Percentiles rank a stretch among this genome's conserved stretches.
Conservation (phyloP, 2,329 filamentous ascomycete genomes). For the Camillea tinctor region DNA sequence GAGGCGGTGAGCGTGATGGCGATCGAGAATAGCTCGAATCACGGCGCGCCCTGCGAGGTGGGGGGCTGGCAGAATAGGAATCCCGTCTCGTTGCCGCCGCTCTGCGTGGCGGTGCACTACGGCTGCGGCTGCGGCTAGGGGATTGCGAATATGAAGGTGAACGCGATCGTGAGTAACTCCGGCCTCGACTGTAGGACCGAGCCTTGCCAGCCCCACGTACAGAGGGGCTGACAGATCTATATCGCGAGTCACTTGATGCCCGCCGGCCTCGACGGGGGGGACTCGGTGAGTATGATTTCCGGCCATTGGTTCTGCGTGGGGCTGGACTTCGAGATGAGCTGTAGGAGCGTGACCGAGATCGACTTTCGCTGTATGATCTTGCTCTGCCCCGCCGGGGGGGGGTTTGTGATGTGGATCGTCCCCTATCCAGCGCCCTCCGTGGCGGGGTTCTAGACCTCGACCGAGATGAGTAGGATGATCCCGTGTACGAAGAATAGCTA, state of each 20-base stretch:
- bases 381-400: constrained; percentile 32
- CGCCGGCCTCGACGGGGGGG: constrained; percentile 10
- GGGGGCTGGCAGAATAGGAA: constrained; percentile 21
- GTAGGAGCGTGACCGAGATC: constrained; percentile 38
- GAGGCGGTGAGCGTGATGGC: constrained; percentile 15
- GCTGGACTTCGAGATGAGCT: constrained; percentile 29
- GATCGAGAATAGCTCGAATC: constrained; percentile 18
- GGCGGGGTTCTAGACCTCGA: constrained; percentile 46
- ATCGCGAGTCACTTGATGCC: constrained; percentile 11
- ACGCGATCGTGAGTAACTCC: constrained; percentile 21
- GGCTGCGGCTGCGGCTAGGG: constrained; percentile 23
- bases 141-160: constrained; percentile 26
- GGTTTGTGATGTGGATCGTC: constrained; percentile 36
- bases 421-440: constrained; percentile 36
- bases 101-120: constrained; percentile 22
- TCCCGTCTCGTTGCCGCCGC: constrained; percentile 17
- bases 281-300: constrained; percentile 6
- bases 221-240: constrained; percentile 9
- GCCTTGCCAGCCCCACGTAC: constrained; percentile 13
- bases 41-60: constrained; percentile 9
- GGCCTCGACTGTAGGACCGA: constrained; percentile 24
- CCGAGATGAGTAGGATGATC: constrained; percentile 58
- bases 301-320: constrained; percentile 18
- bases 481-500: constrained; percentile 74
- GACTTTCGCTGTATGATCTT: constrained; percentile 32